Conservation (phyloP, 768 basidiomycete genomes). For the Tylopilus vinaceipallidus region DNA sequence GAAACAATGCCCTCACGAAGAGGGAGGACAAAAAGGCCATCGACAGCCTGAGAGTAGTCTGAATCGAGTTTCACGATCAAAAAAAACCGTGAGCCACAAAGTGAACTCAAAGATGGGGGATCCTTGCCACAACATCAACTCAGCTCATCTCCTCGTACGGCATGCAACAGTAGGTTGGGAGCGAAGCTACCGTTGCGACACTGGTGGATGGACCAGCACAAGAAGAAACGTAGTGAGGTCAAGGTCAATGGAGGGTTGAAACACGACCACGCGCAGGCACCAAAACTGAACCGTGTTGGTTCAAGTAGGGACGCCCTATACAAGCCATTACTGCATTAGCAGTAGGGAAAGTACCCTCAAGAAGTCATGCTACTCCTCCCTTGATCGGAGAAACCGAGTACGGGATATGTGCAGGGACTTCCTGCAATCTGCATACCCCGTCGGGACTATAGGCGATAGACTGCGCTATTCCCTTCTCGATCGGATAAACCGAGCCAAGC, state of each 20-base stretch:
- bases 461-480: slow-evolving; percentile 3
- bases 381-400: too few species aligned
- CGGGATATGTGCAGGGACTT: too few species aligned
- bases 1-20: slow-evolving; percentile 14
- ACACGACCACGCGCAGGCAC: too few species aligned
- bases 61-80: slow-evolving; percentile 31
- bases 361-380: too few species aligned
- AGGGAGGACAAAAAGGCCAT: background rate
- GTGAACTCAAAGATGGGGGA: slow-evolving; percentile 26
- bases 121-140: background rate
- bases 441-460: background rate
- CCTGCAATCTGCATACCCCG: too few species aligned
- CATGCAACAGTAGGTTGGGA: background rate
- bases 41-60: slow-evolving; percentile 34
- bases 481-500: background rate
- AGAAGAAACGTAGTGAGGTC: slow-evolving; percentile 1
- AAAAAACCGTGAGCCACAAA: slow-evolving; percentile 24
- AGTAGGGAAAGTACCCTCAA: too few species aligned
- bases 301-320: too few species aligned
- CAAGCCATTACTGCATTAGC: too few species aligned
- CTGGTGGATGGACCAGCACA: slow-evolving; percentile 9
- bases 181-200: slow-evolving; percentile 1
- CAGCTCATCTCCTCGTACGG: slow-evolving; percentile 18
- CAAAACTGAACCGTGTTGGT: background rate
- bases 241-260: background rate